These are phyloP conservation scores for Exophiala xenobiotica DNA, from an alignment of 2,329 filamentous ascomycete genomes.

Conservation along the genomic window DNA sequence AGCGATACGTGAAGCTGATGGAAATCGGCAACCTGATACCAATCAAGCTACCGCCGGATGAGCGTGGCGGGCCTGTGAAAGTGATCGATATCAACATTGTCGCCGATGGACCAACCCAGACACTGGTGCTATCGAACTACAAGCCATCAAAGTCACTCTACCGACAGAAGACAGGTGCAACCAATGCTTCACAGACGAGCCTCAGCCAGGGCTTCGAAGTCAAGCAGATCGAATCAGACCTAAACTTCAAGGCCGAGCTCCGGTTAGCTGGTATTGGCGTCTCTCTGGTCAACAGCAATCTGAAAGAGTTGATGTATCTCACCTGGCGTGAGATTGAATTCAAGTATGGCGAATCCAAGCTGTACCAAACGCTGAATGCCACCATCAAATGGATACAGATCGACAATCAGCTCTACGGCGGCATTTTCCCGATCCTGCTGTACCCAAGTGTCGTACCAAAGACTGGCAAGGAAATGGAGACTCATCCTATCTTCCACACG, in stretches of 20 bases:
- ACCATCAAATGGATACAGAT: slow-evolving; percentile 99
- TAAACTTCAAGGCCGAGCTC: slow-evolving; percentile 85
- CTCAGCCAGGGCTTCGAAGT: slow-evolving; percentile 79
- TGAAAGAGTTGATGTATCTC: slow-evolving; percentile 89
- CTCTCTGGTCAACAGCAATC: slow-evolving; percentile 86
- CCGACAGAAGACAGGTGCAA: slow-evolving; percentile 58
- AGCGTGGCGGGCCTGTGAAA: slow-evolving; percentile 66
- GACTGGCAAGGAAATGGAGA: slow-evolving; percentile 92
- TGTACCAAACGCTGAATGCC: slow-evolving; percentile 88
- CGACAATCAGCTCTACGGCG: slow-evolving; percentile 96
- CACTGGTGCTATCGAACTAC: slow-evolving; percentile 90
- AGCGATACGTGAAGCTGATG: slow-evolving; percentile 88
- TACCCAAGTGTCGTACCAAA: slow-evolving; percentile 98
- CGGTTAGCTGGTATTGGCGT: slow-evolving; percentile 87
- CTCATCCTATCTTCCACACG: slow-evolving; percentile 89
- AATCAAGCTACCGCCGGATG: slow-evolving; percentile 75
- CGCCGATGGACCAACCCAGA: slow-evolving; percentile 93
- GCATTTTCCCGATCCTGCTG: slow-evolving; percentile 94
- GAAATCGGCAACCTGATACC: slow-evolving; percentile 96
- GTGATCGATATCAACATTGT: slow-evolving; percentile 96
- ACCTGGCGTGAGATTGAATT: slow-evolving; percentile 89
- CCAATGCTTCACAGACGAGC: slow-evolving; percentile 56
- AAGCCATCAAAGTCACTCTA: slow-evolving; percentile 91
- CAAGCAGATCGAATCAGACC: slow-evolving; percentile 83
- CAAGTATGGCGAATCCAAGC: slow-evolving; percentile 85